A percentile compares a stretch with the other conserved stretches of the same genome.
These are phyloP conservation scores for Trametes hirsuta DNA, from an alignment of 1,284 basidiomycete species.

Conservation along the genomic window DNA sequence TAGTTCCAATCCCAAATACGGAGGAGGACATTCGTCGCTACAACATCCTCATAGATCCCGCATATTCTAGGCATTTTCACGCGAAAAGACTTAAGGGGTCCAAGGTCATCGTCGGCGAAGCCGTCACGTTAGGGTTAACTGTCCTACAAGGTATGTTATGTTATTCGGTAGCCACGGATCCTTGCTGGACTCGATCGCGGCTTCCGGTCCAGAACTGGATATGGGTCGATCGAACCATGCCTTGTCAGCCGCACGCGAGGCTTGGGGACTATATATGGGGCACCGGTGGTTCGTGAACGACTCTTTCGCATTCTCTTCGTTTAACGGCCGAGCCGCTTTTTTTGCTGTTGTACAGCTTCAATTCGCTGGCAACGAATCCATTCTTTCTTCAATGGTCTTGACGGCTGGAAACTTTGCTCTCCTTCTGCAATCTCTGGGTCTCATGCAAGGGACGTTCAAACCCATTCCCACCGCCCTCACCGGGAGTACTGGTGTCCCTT, in stretches of 20 bases:
- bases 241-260: background rate
- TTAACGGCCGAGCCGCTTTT: background rate
- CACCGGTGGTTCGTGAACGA: background rate
- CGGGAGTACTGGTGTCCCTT: background rate
- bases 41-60: too few species aligned
- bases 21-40: too few species aligned
- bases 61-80: too few species aligned
- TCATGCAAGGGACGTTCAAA: constrained; percentile 43
- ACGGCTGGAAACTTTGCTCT: constrained; percentile 31
- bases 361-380: too few species aligned
- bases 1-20: too few species aligned
- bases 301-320: background rate
- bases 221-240: background rate
- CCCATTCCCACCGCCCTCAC: constrained; percentile 31
- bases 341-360: background rate
- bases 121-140: too few species aligned
- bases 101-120: too few species aligned
- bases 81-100: too few species aligned
- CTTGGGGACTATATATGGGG: background rate
- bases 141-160: too few species aligned
- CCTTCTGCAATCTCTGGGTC: constrained; percentile 37
- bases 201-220: too few species aligned
- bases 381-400: constrained; percentile 26
- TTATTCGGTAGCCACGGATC: too few species aligned
- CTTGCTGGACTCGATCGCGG: too few species aligned